Evolutionary conservation across 2,329 filamentous ascomycete species (phyloP).

Genomic region (Monosporascus cannonballus): DNA sequence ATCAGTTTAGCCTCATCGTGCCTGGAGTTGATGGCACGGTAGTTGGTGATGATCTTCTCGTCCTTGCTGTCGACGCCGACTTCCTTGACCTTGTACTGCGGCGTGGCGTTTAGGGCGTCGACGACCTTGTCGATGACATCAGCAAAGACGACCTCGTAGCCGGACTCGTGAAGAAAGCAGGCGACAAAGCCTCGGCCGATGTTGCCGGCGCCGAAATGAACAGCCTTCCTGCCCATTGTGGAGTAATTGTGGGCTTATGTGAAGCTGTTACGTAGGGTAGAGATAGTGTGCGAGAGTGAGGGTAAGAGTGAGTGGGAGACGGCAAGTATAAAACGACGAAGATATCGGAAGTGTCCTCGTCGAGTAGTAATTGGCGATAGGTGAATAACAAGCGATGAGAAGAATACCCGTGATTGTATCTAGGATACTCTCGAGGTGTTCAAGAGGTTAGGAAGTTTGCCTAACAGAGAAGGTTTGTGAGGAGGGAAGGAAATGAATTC

Average conservation of each 20-base stretch:
- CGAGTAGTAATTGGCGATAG: no score
- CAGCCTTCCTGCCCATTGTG: constrained; percentile 59
- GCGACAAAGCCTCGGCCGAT: constrained; percentile 83
- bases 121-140: constrained; percentile 87
- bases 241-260: constrained; percentile 1
- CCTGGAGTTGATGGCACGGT: constrained; percentile 94
- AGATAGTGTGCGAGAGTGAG: no score
- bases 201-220: constrained; percentile 83
- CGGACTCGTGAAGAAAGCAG: constrained; percentile 89
- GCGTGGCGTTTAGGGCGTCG: constrained; percentile 65
- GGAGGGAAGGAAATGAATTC: no score
- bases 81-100: constrained; percentile 87
- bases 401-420: no score
- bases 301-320: no score
- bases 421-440: no score
- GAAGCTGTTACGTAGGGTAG: no score
- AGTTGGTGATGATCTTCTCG: constrained; percentile 83
- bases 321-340: no score
- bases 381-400: no score
- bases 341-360: no score
- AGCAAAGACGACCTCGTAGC: constrained; percentile 93
- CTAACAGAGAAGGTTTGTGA: no score
- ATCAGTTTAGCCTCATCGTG: constrained; percentile 75
- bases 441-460: no score
- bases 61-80: constrained; percentile 79